Evolutionary conservation across 1,284 basidiomycete species (phyloP).

Genomic region (Cutaneotrichosporon cavernicola): DNA sequence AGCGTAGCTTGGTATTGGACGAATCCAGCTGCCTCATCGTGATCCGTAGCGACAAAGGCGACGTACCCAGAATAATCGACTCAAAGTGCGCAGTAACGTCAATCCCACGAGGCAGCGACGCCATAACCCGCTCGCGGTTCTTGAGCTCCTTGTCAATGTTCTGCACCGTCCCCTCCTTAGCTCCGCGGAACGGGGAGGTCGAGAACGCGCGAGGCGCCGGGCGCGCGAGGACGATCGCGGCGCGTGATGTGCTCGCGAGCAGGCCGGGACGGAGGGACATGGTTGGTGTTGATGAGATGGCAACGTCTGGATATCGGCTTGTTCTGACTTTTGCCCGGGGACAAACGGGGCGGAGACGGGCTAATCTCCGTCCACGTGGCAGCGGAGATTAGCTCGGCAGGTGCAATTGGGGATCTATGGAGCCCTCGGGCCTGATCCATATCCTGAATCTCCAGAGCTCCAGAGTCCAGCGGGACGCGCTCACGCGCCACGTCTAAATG

Average conservation of each 20-base stretch:
- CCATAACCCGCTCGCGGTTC: slow-evolving; percentile 17
- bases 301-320: background rate
- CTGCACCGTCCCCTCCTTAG: slow-evolving; percentile 17
- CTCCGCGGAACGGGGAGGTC: background rate
- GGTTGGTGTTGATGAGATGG: background rate
- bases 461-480: background rate
- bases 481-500: slow-evolving; percentile 4
- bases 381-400: background rate
- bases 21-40: background rate
- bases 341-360: slow-evolving; percentile 1
- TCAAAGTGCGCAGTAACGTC: slow-evolving; percentile 9
- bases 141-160: slow-evolving; percentile 15
- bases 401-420: background rate
- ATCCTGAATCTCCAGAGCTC: no score
- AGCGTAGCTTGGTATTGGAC: background rate
- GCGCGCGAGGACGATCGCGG: background rate
- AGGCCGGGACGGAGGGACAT: slow-evolving; percentile 25
- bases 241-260: slow-evolving; percentile 21
- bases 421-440: background rate
- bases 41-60: background rate
- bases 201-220: background rate
- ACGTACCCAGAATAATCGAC: slow-evolving; percentile 18
- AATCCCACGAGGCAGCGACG: slow-evolving; percentile 13
- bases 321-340: slow-evolving; percentile 9
- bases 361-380: background rate